phyloP scores from a whole-genome alignment of 148 eudicot genomes.

The Rhododendron williamsianum region DNA sequence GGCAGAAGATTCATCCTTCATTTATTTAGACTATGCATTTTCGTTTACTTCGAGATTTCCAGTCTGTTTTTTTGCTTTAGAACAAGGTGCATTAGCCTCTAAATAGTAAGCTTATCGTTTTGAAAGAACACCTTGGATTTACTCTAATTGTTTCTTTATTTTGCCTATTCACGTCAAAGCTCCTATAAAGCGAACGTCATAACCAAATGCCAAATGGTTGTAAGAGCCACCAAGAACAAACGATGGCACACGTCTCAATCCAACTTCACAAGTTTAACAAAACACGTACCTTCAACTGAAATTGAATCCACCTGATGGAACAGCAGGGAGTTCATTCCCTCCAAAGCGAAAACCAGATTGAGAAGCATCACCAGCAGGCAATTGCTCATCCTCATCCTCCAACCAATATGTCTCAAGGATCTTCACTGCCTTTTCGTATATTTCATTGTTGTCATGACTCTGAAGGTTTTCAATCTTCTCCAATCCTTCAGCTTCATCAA shows the following conservation, averaged over 20 bases:
- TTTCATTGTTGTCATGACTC: constrained; percentile 83
- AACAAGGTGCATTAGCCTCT: background rate
- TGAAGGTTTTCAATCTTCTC: constrained; percentile 85
- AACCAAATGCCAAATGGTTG: background rate
- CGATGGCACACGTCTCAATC: background rate
- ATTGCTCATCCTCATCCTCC: constrained; percentile 76
- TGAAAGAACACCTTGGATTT: background rate
- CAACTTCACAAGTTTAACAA: background rate
- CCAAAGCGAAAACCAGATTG: constrained; percentile 72
- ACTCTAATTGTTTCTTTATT: background rate
- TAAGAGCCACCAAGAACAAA: background rate
- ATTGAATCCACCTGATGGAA: constrained; percentile 84
- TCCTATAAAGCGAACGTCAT: background rate
- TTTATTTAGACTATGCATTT: background rate
- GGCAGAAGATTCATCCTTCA: background rate
- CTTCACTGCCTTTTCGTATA: constrained; percentile 82
- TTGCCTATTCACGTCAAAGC: background rate
- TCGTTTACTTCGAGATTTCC: background rate
- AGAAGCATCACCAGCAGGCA: constrained; percentile 55
- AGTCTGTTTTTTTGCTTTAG: background rate
- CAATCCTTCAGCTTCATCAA: constrained; percentile 81
- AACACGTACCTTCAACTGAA: constrained; percentile 54
- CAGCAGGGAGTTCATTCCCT: constrained; percentile 46
- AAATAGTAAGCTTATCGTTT: background rate
- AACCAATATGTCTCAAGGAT: constrained; percentile 79